Percentiles rank a stretch among this genome's conserved stretches.
These are phyloP conservation scores for Eutrema japonicum DNA, from an alignment of 345 rosid genomes.

Conservation along the genomic window DNA sequence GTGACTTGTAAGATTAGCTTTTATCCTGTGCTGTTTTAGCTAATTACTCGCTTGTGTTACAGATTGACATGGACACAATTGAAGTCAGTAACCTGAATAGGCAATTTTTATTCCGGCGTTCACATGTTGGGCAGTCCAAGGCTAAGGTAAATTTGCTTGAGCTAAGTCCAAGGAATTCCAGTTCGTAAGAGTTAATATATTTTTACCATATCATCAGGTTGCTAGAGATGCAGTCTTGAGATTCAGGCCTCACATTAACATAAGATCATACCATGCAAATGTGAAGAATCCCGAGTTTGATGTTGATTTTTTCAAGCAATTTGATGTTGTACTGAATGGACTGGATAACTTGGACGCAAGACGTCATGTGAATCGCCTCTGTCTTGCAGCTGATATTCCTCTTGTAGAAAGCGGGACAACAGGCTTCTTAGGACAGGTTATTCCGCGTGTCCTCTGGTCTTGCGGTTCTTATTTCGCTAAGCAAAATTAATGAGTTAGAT, in stretches of 20 bases:
- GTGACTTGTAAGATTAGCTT: not conserved
- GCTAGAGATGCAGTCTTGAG: conserved; percentile 96
- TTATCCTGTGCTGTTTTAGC: not conserved
- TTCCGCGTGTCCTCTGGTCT: not conserved
- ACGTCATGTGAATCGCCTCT: conserved; percentile 97
- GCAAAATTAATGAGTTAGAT: not conserved
- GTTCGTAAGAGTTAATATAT: conserved; percentile 6
- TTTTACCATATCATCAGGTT: conserved; percentile 57
- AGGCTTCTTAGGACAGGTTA: conserved; percentile 98
- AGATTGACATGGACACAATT: conserved; percentile 99
- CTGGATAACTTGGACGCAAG: conserved; percentile 97
- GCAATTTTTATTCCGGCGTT: conserved; percentile 88
- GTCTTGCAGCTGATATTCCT: conserved; percentile 95
- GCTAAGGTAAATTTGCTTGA: conserved; percentile 65
- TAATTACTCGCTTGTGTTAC: conserved; percentile 36
- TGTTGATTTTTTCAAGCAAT: conserved; percentile 92
- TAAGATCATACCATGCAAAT: conserved; percentile 88
- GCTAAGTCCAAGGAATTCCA: conserved; percentile 8
- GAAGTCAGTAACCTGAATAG: conserved; percentile 99
- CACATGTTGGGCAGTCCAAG: conserved; percentile 97
- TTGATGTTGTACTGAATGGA: conserved; percentile 91
- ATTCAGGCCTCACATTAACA: conserved; percentile 85
- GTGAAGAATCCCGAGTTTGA: conserved; percentile 81
- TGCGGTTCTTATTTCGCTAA: conserved; percentile 15
- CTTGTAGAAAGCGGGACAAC: conserved; percentile 99